Evolutionary conservation across 2,329 filamentous ascomycete species (phyloP), one percentile per base, ranked within the genome.

Genomic region (Aspergillus fumigatiaffinis): DNA sequence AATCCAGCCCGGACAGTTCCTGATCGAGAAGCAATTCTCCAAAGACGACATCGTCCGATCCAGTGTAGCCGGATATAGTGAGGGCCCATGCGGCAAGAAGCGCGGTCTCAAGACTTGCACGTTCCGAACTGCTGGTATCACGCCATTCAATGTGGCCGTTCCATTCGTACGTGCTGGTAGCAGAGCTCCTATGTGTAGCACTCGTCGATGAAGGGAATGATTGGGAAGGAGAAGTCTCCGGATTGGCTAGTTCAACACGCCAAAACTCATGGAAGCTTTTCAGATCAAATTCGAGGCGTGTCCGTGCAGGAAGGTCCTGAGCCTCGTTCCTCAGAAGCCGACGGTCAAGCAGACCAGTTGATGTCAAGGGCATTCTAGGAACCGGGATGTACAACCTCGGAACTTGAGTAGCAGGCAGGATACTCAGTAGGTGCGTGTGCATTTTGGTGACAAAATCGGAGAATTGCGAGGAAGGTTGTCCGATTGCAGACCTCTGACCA

Each of bases 11-110:
- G 3, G 20, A 46, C 9, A 68, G 64, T 41, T 77, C 71, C 3
- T 75, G 67, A 2, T 76, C 75, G 51, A 72, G 71, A n/a, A 79
- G 67, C 1, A 72, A 76, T 50, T 76, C 74, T 6, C 75, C 77
- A 63, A 77, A 79, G 1, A 76, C 54, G 3, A 77, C 70, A 50
- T 78, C 75, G 28, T 77, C 66, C 21, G 72, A 73, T 1, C 65
- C 67, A 3, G 74, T 72, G 50, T 74, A 76, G 4, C 65, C 67
- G 9, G 74, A 68, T 8, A 76, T 54, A 1, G 76, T 65, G 21
- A 79, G 42, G 1, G 70, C 72, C 76, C 76, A 79, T 5, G 77
- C 76, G 26, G 72, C 72, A 3, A 74, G 67, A 25, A 79, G 68
- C 47, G 75, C 65, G 1, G 71, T 72, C 23, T 76, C 57, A 6